A percentile compares a stretch with the other conserved stretches of the same genome.
phyloP scores from a whole-genome alignment of 225 moss, liverwort and hornwort genomes.

The Marchantia paleacea region DNA sequence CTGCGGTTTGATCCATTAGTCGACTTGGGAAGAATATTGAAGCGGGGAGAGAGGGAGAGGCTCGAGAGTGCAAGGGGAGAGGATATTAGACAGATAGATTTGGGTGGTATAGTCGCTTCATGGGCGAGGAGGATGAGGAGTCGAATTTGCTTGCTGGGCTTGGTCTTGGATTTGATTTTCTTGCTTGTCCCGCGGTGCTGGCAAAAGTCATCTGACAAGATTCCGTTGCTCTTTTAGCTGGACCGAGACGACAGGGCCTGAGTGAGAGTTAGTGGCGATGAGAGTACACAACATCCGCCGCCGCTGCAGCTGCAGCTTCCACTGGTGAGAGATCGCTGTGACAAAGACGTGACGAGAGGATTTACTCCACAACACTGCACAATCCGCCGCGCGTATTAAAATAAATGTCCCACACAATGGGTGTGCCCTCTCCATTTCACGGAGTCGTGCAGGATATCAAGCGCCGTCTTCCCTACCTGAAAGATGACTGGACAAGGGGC shows the following conservation, averaged over 20 bases:
- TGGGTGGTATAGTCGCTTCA: background rate
- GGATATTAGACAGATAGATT: no score
- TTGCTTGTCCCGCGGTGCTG: background rate
- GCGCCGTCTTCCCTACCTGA: slow-evolving; percentile 54
- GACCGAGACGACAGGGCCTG: background rate
- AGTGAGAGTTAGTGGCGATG: background rate
- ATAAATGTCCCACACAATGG: background rate
- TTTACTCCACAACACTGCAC: no score
- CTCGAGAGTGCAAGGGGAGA: no score
- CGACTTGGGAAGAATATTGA: no score
- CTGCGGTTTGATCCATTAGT: no score
- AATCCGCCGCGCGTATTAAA: background rate
- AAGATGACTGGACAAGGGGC: slow-evolving; percentile 71
- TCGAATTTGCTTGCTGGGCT: no score
- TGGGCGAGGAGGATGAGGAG: background rate
- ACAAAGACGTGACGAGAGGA: background rate
- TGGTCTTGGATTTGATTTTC: background rate
- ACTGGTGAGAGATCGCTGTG: background rate
- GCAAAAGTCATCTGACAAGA: background rate
- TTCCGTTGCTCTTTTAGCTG: background rate
- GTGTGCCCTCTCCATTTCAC: slow-evolving; percentile 21
- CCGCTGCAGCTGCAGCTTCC: background rate
- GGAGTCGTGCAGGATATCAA: slow-evolving; percentile 55
- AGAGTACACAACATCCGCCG: background rate
- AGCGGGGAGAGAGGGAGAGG: no score